These are phyloP conservation scores for Pisolithus sp. DNA, from an alignment of 768 basidiomycete species.

Conservation along the genomic window DNA sequence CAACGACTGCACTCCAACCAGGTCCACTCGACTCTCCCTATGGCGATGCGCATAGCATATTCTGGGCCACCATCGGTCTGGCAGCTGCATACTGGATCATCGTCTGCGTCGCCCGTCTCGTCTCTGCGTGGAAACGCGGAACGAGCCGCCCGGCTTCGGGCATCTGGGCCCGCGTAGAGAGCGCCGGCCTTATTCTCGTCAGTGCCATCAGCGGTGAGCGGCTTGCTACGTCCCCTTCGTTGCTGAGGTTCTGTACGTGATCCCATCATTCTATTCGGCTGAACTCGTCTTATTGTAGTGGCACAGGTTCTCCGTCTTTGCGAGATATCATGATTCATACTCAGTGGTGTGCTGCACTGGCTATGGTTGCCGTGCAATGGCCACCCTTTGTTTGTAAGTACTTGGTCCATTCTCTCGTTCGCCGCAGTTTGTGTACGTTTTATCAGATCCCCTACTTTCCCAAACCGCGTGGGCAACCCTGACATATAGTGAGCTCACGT, in stretches of 20 bases:
- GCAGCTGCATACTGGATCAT: conserved; percentile 77
- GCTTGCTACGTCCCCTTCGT: conserved; percentile 74
- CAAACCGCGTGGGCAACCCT: conserved; percentile 87
- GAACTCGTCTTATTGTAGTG: conserved; percentile 7
- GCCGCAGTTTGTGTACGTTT: conserved; percentile 10
- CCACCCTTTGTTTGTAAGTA: conserved; percentile 82
- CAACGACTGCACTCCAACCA: conserved; percentile 70
- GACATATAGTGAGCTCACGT: conserved; percentile 50
- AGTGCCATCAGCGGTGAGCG: conserved; percentile 92
- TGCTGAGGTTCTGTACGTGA: conserved; percentile 81
- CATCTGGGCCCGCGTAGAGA: conserved; percentile 68
- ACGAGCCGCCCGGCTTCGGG: conserved; percentile 49
- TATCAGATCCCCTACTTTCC: conserved; percentile 78
- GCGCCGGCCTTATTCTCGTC: conserved; percentile 81
- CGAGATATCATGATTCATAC: conserved; percentile 91
- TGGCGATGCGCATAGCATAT: conserved; percentile 58
- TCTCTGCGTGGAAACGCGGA: conserved; percentile 81
- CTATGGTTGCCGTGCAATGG: conserved; percentile 95
- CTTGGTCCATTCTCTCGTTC: background rate
- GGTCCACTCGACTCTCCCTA: conserved; percentile 49
- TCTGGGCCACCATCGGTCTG: conserved; percentile 69
- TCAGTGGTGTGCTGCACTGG: conserved; percentile 84
- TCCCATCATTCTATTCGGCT: conserved; percentile 7
- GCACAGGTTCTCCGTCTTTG: conserved; percentile 80
- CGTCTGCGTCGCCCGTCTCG: conserved; percentile 73